Evolutionary conservation across 257 asterid genomes (phyloP), one percentile per base, ranked within the genome.

Genomic region (Plantago major): DNA sequence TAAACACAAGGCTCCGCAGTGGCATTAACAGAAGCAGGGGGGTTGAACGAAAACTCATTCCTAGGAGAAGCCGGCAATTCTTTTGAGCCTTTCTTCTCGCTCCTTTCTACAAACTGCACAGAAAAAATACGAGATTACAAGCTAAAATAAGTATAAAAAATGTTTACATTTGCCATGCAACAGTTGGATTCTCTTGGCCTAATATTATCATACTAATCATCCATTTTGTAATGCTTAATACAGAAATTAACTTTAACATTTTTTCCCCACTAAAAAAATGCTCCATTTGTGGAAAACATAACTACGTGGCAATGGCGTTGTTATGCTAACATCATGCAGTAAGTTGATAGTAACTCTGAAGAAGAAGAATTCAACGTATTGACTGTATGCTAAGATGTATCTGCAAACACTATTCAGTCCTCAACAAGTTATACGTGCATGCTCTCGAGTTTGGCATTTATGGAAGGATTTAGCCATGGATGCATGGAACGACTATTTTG

Each of bases 91-190:
- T 49, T 64, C 46, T 16, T 71, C 16, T 45, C 45, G 6, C 18
- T 33, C 62, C 65, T 73, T 64, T 67, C 71, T 11, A 60, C 62
- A 61, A 65, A 49, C 87, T 84, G 83, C 65, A 72, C 10, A 45
- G 18, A 11, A 53, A 66, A 68, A 42, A 59, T 42, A 46, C 6
- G 8, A 11, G 3, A 19, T 54, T 18, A 22, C 54, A 61, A 40
- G 11, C 19, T 11, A 28, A 46, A 61, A 37, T 30, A 37, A 30
- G 19, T 14, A 7, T 14, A 13, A 55, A 3, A 30, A 9, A 26
- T n/a, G 0, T 26, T 55, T 2, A 33, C 3, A 4, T 33, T 33
- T 37, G 3, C n/a, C 17, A 0, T 6, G 17, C 9, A 50, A 18
- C 55, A 50, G 33, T 2, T 18, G 55, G 37, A 18, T 9, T 18